Percentiles rank a stretch among this genome's conserved stretches.
These are phyloP conservation scores for Phaseolus lunatus DNA, from an alignment of 306 rosid genomes.

Conservation along the genomic window DNA sequence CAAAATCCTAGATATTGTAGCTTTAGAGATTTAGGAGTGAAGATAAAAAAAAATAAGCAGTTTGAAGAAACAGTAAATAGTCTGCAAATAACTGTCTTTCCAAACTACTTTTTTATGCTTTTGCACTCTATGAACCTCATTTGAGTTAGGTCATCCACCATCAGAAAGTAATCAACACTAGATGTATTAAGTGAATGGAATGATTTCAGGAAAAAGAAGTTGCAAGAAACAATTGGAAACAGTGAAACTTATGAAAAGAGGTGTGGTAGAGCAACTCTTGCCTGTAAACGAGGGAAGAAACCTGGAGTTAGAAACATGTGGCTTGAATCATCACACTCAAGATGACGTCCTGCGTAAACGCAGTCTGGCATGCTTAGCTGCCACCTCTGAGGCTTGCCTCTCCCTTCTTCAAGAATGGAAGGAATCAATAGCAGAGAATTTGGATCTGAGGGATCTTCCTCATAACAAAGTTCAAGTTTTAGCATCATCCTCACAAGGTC, in stretches of 20 bases:
- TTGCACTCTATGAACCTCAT: slow-evolving; percentile 9
- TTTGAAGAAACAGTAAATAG: background rate
- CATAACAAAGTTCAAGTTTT: slow-evolving; percentile 89
- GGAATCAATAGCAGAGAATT: slow-evolving; percentile 76
- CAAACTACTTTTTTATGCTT: slow-evolving; percentile 9
- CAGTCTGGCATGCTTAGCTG: slow-evolving; percentile 64
- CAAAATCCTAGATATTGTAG: slow-evolving; percentile 12
- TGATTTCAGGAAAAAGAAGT: slow-evolving; percentile 2
- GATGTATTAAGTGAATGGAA: background rate
- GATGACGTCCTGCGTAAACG: slow-evolving; percentile 81
- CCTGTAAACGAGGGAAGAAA: slow-evolving; percentile 96
- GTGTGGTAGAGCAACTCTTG: slow-evolving; percentile 38
- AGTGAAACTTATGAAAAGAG: slow-evolving; percentile 19
- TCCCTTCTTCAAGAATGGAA: slow-evolving; percentile 88
- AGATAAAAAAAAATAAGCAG: background rate
- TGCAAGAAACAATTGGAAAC: background rate
- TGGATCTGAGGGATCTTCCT: slow-evolving; percentile 79
- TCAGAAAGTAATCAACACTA: slow-evolving; percentile 5
- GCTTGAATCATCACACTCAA: slow-evolving; percentile 94
- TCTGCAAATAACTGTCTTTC: background rate
- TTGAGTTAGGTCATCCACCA: slow-evolving; percentile 12
- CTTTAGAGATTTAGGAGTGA: background rate
- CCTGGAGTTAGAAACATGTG: slow-evolving; percentile 91
- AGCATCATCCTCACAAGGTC: slow-evolving; percentile 96
- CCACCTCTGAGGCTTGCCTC: slow-evolving; percentile 92